Conservation (phyloP, 2,329 filamentous ascomycete species). For the Nakataea oryzae region DNA sequence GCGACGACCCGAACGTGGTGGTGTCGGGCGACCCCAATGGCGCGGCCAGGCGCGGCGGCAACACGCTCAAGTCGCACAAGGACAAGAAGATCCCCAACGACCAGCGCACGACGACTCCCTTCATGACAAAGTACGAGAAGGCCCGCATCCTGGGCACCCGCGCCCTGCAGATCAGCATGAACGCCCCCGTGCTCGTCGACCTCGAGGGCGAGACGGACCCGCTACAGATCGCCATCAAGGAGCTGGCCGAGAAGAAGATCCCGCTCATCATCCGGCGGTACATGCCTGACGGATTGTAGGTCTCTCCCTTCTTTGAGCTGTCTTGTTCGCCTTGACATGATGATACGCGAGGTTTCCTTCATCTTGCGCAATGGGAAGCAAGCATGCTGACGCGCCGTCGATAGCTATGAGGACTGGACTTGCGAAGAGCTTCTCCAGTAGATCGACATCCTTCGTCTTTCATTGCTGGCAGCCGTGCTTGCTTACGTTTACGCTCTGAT, state of each 20-base stretch:
- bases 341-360: too few relatives aligned
- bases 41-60: constrained; percentile 27
- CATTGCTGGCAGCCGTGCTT: background rate
- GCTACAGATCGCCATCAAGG: constrained; percentile 93
- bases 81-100: constrained; percentile 88
- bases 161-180: constrained; percentile 96
- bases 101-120: constrained; percentile 84
- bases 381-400: background rate
- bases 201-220: constrained; percentile 97
- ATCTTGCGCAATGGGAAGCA: too few relatives aligned
- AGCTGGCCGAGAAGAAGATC: constrained; percentile 97
- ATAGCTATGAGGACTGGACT: constrained; percentile 96
- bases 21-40: constrained; percentile 53
- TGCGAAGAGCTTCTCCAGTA: constrained; percentile 81
- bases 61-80: constrained; percentile 43
- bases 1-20: constrained; percentile 43
- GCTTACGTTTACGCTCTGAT: background rate
- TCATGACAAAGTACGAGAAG: constrained; percentile 99
- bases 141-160: constrained; percentile 88
- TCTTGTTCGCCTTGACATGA: too few relatives aligned
- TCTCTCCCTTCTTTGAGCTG: background rate
- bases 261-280: constrained; percentile 91
- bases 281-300: constrained; percentile 91
- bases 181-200: constrained; percentile 92
- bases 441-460: background rate